Evolutionary conservation across 148 eudicot species (phyloP).

Genomic region (Fagopyrum esculentum): DNA sequence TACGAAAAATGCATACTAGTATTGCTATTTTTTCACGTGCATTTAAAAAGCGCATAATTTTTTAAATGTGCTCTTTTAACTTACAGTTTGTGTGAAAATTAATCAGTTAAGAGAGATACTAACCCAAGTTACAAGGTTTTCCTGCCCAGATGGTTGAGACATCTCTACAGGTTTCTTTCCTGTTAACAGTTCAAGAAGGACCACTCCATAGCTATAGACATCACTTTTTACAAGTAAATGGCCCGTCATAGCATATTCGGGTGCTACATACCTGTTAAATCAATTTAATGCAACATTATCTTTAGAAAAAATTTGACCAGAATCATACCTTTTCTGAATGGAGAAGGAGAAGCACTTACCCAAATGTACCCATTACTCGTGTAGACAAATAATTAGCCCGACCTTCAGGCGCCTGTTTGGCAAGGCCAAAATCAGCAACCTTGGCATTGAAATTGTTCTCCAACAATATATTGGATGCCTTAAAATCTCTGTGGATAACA

Average conservation of each 20-base stretch:
- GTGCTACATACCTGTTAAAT: slow-evolving; percentile 79
- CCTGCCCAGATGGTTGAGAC: slow-evolving; percentile 91
- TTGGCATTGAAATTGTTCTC: slow-evolving; percentile 85
- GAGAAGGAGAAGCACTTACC: slow-evolving; percentile 39
- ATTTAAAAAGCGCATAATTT: no score
- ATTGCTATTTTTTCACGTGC: no score
- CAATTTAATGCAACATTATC: slow-evolving; percentile 5
- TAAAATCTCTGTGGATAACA: slow-evolving; percentile 94
- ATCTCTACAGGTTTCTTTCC: slow-evolving; percentile 96
- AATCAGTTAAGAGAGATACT: slow-evolving; percentile 16
- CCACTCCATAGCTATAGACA: slow-evolving; percentile 97
- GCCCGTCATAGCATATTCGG: slow-evolving; percentile 98
- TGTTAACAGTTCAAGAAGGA: slow-evolving; percentile 80
- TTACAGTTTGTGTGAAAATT: no score
- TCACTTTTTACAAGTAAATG: slow-evolving; percentile 94
- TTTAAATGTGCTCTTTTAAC: no score
- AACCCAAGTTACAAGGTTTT: slow-evolving; percentile 96
- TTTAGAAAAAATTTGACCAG: not conserved
- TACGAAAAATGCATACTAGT: no score
- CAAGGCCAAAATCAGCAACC: slow-evolving; percentile 98
- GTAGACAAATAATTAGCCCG: slow-evolving; percentile 70
- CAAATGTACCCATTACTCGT: slow-evolving; percentile 97
- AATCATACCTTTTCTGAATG: not conserved
- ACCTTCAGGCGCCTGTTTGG: slow-evolving; percentile 96
- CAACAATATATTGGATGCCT: slow-evolving; percentile 85